These are phyloP conservation scores for Penicillium sp. DNA, from an alignment of 2,329 filamentous ascomycete species.

Conservation along the genomic window DNA sequence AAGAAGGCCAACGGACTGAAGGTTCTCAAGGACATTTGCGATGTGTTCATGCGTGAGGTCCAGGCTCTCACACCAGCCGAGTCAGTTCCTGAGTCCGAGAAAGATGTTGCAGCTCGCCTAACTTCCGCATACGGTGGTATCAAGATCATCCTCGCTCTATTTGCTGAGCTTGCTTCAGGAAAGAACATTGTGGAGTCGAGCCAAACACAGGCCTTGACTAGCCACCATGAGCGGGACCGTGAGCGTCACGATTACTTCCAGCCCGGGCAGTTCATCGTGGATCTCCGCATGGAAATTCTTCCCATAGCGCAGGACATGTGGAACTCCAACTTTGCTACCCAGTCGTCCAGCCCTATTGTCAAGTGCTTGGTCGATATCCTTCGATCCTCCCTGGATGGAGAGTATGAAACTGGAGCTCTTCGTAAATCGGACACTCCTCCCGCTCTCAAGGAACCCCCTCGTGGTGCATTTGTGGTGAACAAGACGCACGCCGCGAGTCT, in stretches of 20 bases:
- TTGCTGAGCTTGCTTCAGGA: constrained; percentile 69
- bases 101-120: constrained; percentile 43
- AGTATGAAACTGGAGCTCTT: constrained; percentile 67
- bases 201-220: constrained; percentile 56
- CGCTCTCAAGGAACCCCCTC: constrained; percentile 44
- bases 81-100: constrained; percentile 38
- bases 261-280: constrained; percentile 76
- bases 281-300: constrained; percentile 76
- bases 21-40: constrained; percentile 68
- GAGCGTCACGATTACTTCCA: constrained; percentile 61
- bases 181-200: constrained; percentile 78
- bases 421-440: constrained; percentile 61
- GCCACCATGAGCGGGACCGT: constrained; percentile 54
- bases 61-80: constrained; percentile 47
- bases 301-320: constrained; percentile 76
- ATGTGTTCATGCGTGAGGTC: constrained; percentile 63
- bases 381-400: constrained; percentile 72
- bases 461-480: constrained; percentile 54
- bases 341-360: constrained; percentile 71
- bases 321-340: constrained; percentile 81
- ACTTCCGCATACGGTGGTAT: constrained; percentile 61
- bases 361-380: constrained; percentile 81
- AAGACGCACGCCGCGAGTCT: constrained; percentile 46
- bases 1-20: constrained; percentile 69
- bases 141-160: constrained; percentile 82